A percentile compares a stretch with the other conserved stretches of the same genome.
phyloP scores from a whole-genome alignment of 164 flowering plant species.

The Vitis rotundifolia region DNA sequence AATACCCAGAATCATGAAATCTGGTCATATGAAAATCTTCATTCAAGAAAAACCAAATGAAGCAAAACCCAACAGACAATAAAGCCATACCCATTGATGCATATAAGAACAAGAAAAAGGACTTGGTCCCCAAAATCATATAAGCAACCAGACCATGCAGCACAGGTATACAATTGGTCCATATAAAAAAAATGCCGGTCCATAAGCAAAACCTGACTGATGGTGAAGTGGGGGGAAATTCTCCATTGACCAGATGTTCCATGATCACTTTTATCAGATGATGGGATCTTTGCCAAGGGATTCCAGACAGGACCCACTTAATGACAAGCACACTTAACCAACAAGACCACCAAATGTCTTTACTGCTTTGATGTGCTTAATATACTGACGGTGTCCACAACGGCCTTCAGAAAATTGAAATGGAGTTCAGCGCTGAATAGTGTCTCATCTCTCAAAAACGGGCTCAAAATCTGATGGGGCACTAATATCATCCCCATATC shows the following conservation, averaged over 20 bases:
- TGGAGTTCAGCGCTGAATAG: neutral
- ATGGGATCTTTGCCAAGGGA: neutral
- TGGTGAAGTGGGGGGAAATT: neutral
- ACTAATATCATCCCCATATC: slow-evolving; percentile 1
- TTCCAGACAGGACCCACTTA: neutral
- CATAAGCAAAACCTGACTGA: neutral
- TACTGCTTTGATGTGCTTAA: slow-evolving; percentile 1
- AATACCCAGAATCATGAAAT: too few species aligned
- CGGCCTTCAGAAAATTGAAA: neutral
- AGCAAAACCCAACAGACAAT: too few species aligned
- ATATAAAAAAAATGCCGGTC: neutral
- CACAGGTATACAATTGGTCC: neutral
- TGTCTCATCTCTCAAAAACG: neutral
- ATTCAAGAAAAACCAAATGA: too few species aligned
- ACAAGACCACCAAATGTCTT: slow-evolving; percentile 1
- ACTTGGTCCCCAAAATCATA: too few species aligned
- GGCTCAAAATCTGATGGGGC: too few species aligned
- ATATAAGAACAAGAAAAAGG: too few species aligned
- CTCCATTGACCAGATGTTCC: neutral
- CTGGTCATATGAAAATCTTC: too few species aligned
- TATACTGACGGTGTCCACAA: neutral
- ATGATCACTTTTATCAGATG: slow-evolving; percentile 1
- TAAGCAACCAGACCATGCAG: neutral
- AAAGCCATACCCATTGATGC: too few species aligned
- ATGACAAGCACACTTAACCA: neutral